These are phyloP conservation scores for Botrytis medusae DNA, from an alignment of 2,329 filamentous ascomycete genomes.

Conservation along the genomic window DNA sequence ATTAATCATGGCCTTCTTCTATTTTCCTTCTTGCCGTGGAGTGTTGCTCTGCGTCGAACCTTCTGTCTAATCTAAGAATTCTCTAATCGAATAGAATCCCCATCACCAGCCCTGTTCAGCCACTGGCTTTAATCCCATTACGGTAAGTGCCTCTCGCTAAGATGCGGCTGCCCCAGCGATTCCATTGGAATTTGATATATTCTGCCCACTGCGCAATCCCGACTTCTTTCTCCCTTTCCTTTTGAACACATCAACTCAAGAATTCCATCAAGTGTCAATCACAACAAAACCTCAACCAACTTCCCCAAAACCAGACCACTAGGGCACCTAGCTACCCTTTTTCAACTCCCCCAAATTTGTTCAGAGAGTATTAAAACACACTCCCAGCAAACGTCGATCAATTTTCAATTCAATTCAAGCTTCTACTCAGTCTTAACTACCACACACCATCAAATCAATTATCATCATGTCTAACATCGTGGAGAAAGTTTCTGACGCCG, in stretches of 20 bases:
- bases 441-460: conserved; percentile 36
- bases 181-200: conserved; percentile 31
- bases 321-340: conserved; percentile 91
- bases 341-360: conserved; percentile 63
- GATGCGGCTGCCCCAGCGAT: conserved; percentile 26
- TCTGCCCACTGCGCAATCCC: conserved; percentile 23
- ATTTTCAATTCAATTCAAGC: conserved; percentile 48
- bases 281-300: conserved; percentile 34
- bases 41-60: not conserved
- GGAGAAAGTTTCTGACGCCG: conserved; percentile 67
- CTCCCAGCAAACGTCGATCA: conserved; percentile 45
- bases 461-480: conserved; percentile 80
- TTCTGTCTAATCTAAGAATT: not conserved
- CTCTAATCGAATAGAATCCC: not conserved
- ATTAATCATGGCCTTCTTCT: not conserved
- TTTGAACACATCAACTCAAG: conserved; percentile 33
- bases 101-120: conserved; percentile 16
- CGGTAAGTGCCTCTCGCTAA: conserved; percentile 28
- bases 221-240: conserved; percentile 33
- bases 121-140: conserved; percentile 16
- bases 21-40: not conserved
- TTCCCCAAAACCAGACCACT: conserved; percentile 51
- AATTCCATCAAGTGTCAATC: conserved; percentile 38
- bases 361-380: conserved; percentile 56
- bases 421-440: conserved; percentile 50